phyloP scores from a whole-genome alignment of 108 stramenopile species.

The Conticribra weissflogii region DNA sequence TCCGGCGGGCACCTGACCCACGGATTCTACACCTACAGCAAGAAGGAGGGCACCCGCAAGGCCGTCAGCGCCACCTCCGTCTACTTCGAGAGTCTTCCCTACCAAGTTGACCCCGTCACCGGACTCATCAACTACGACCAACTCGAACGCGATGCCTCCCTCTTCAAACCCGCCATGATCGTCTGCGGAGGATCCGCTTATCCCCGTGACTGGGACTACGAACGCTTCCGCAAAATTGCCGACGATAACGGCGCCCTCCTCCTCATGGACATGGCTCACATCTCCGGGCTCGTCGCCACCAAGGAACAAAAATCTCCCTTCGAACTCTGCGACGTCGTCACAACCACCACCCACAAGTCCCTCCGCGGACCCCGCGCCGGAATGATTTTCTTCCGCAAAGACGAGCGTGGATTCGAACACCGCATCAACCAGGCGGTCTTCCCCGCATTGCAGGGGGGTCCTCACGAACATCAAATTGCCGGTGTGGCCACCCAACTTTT shows the following conservation, averaged over 20 bases:
- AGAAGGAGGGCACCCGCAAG: conserved; percentile 96
- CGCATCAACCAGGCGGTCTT: conserved; percentile 99
- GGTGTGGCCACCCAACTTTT: conserved; percentile 98
- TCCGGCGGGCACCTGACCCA: conserved; percentile 99
- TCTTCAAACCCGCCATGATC: conserved; percentile 99
- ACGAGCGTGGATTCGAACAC: conserved; percentile 94
- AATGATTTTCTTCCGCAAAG: conserved; percentile 99
- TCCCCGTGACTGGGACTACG: conserved; percentile 99
- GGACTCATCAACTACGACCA: conserved; percentile 97
- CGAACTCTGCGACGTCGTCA: conserved; percentile 96
- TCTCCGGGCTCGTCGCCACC: conserved; percentile 97
- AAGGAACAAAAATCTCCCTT: conserved; percentile 93
- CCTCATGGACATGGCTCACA: conserved; percentile 99
- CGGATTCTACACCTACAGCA: conserved; percentile 99
- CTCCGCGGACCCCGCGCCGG: conserved; percentile 99
- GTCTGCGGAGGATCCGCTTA: conserved; percentile 99
- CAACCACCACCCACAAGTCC: conserved; percentile 99
- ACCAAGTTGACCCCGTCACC: conserved; percentile 96
- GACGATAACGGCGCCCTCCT: conserved; percentile 97
- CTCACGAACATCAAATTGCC: conserved; percentile 99
- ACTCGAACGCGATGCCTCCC: conserved; percentile 84
- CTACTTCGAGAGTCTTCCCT: conserved; percentile 99
- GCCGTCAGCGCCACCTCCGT: conserved; percentile 99
- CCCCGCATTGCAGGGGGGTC: conserved; percentile 99
- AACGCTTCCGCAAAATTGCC: conserved; percentile 96